phyloP scores from a whole-genome alignment of 2,329 filamentous ascomycete species.

The Clonostachys chloroleuca region DNA sequence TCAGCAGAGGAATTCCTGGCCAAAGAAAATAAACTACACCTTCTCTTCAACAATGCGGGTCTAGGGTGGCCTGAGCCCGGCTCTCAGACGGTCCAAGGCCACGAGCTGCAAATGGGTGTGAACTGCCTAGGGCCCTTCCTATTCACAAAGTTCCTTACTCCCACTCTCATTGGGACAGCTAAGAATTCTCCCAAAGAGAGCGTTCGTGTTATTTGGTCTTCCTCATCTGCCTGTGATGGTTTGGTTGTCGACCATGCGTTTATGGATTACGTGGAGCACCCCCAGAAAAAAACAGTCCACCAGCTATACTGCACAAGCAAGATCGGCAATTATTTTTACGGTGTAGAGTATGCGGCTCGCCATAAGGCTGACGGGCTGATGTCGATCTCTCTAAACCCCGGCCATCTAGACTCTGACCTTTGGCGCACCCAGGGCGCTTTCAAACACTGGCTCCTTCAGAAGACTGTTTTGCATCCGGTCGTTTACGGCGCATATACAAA shows the following conservation, averaged over 20 bases:
- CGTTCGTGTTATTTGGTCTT: constrained; percentile 19
- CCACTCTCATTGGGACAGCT: constrained; percentile 20
- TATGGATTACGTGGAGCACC: constrained; percentile 12
- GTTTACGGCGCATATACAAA: constrained; percentile 42
- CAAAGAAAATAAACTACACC: constrained; percentile 19
- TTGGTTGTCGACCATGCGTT: constrained; percentile 6
- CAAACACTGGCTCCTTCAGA: constrained; percentile 4
- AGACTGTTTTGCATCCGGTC: constrained; percentile 12
- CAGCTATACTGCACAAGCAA: constrained; percentile 17
- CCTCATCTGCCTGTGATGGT: constrained; percentile 12
- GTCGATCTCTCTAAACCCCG: constrained; percentile 21
- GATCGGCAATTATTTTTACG: constrained; percentile 12
- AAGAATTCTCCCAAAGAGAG: constrained; percentile 14
- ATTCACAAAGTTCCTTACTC: constrained; percentile 26
- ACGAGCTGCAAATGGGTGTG: constrained; percentile 32
- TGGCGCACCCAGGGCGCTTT: constrained; percentile 12
- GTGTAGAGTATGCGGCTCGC: constrained; percentile 14
- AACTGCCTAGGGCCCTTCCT: constrained; percentile 32
- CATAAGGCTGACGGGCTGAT: constrained; percentile 21
- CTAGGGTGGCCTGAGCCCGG: constrained; percentile 30
- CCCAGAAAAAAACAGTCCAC: constrained; percentile 3
- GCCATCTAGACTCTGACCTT: constrained; percentile 24
- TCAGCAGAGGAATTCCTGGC: constrained; percentile 14
- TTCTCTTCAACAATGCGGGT: constrained; percentile 34
- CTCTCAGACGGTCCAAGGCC: constrained; percentile 26